Conservation (phyloP, 306 rosid genomes). For the Luffa acutangula region DNA sequence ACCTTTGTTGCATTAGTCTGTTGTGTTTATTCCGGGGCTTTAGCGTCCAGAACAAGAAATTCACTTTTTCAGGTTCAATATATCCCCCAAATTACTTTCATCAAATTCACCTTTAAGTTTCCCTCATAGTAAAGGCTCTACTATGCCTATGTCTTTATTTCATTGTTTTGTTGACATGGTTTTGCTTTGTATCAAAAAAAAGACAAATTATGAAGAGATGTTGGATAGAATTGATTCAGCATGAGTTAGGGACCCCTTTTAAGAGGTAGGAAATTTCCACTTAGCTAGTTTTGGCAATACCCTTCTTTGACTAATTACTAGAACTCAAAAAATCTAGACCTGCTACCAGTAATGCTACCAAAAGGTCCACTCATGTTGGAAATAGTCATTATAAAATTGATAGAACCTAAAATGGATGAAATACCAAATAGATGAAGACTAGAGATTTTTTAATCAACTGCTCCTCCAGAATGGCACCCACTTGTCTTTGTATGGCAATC, state of each 20-base stretch:
- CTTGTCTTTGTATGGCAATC: too few relatives aligned
- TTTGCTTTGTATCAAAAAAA: neutral
- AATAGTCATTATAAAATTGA: neutral
- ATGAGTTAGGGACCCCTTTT: too few relatives aligned
- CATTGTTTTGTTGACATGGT: neutral
- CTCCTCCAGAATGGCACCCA: conserved; percentile 1
- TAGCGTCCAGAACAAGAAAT: neutral
- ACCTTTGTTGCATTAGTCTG: neutral
- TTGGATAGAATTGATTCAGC: neutral
- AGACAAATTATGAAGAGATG: neutral
- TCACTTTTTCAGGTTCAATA: neutral
- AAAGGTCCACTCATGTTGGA: neutral
- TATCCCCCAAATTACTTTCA: neutral
- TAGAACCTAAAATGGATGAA: conserved; percentile 14
- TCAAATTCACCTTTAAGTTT: neutral
- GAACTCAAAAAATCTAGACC: too few relatives aligned
- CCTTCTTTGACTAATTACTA: too few relatives aligned
- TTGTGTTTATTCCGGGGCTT: neutral
- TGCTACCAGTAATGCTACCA: too few relatives aligned
- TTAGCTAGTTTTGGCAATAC: too few relatives aligned
- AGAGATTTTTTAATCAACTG: conserved; percentile 7
- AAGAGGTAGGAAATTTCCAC: too few relatives aligned
- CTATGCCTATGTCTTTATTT: neutral
- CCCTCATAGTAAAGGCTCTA: neutral
- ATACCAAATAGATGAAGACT: conserved; percentile 9